Base-by-base conservation (phyloP, 2,329 filamentous ascomycete genomes). In the Alternaria dauci region DNA sequence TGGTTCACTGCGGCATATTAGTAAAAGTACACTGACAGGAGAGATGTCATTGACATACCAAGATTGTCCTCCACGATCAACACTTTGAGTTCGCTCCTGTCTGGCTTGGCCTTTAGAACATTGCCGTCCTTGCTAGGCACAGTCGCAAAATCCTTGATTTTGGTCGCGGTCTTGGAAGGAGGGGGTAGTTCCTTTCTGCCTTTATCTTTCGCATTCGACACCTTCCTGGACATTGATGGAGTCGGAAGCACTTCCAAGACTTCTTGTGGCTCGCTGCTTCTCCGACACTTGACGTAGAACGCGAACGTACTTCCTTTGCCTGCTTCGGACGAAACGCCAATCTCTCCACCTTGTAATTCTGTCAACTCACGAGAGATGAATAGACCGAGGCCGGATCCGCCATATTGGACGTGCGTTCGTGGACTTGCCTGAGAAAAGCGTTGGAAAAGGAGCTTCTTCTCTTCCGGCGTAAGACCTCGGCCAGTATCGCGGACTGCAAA, bases 341-440 rank as follows among this genome's bases (percentile, higher is more conserved):
- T 93, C 61, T 91, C 88, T 4, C 92, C 92, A 20, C 91, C 91
- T 74, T 94, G 91, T 11, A 94, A 81, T 73, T 94, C 91, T 0
- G 91, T 92, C n/a, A 95, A 83, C 55, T 91, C 87, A 25, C 91
- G 85, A 38, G 89, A 91, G 65, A 94, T 94, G 76, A 93, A 94
- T 0, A 94, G 81, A 0, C 92, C 92, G 1, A 95, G 83, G 0
- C 92, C 92, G 0, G 89, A 91, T 0, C 92, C 92, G 23, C 91
- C 92, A 66, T 94, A 93, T 67, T 92, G 88, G 16, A 92, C 88
- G 66, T 93, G 91, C 0, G 91, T 93, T 51, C 87, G 87, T 2
- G 90, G 89, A 23, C 87, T 92, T 0, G 91, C 90, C 77, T 94
- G 92, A 7, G 89, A 89, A 75, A 95, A 95, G 23, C 91, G 86